Percentiles rank a stretch among this genome's conserved stretches.
phyloP scores from a whole-genome alignment of 2,329 filamentous ascomycete genomes.

The Cercospora berteroae region DNA sequence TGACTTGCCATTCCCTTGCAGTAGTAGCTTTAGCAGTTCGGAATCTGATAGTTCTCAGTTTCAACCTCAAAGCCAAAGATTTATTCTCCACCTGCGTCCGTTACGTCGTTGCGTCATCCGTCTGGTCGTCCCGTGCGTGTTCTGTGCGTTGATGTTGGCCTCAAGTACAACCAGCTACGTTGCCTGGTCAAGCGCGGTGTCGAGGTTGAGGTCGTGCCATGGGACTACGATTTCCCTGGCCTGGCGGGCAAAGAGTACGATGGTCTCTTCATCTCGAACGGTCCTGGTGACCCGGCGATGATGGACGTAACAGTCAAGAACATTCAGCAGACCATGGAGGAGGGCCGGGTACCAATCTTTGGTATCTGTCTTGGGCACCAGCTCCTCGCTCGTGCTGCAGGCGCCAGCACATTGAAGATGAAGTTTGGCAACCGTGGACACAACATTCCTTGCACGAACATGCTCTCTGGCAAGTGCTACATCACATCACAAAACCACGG shows the following conservation, averaged over 20 bases:
- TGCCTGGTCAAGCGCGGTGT: constrained; percentile 89
- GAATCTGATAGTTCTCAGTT: constrained; percentile 57
- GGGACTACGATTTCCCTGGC: constrained; percentile 86
- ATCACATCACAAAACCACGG: constrained; percentile 99
- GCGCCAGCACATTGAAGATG: constrained; percentile 88
- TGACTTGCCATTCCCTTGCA: constrained; percentile 28
- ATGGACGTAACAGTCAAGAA: constrained; percentile 77
- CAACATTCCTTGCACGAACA: constrained; percentile 96
- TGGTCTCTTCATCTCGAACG: constrained; percentile 96
- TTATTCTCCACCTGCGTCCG: constrained; percentile 69
- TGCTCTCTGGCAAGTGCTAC: constrained; percentile 94
- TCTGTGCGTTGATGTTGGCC: constrained; percentile 90
- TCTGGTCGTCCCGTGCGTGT: constrained; percentile 85
- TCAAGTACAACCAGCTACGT: constrained; percentile 97
- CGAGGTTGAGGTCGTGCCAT: constrained; percentile 91
- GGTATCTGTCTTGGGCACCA: constrained; percentile 97
- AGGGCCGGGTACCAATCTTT: constrained; percentile 83
- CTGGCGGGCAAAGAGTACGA: constrained; percentile 83
- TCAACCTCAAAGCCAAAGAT: constrained; percentile 84
- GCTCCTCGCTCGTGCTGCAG: constrained; percentile 81
- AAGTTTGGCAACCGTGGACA: constrained; percentile 98
- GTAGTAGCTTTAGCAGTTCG: constrained; percentile 24
- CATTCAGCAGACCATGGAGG: constrained; percentile 71
- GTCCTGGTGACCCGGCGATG: constrained; percentile 89
- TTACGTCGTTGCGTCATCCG: constrained; percentile 73